A percentile compares a stretch with the other conserved stretches of the same genome.
Conservation (phyloP, 441 rosid species). For the Mallotus japonicus region DNA sequence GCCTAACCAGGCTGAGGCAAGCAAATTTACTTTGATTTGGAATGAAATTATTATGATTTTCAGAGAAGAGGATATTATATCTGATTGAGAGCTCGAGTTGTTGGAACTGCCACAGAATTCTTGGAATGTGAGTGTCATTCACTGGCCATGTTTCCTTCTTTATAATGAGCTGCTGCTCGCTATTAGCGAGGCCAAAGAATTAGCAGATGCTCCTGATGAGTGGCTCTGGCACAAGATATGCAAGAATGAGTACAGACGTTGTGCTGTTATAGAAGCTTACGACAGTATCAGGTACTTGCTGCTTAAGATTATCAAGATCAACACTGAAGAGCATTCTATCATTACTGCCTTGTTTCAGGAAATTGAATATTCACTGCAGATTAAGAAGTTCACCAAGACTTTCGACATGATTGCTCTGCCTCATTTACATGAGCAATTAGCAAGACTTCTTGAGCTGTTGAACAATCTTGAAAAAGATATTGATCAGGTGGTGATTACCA, state of each 20-base stretch:
- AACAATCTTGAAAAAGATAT: slow-evolving; percentile 50
- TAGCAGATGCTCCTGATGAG: slow-evolving; percentile 82
- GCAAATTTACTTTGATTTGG: slow-evolving; percentile 85
- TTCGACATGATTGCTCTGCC: slow-evolving; percentile 67
- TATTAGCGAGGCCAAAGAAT: slow-evolving; percentile 77
- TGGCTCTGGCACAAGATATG: slow-evolving; percentile 84
- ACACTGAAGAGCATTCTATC: slow-evolving; percentile 77
- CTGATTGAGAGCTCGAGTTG: slow-evolving; percentile 75
- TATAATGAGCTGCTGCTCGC: slow-evolving; percentile 87
- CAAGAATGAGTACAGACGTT: slow-evolving; percentile 85
- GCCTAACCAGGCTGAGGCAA: slow-evolving; percentile 78
- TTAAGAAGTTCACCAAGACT: slow-evolving; percentile 71
- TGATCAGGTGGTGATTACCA: slow-evolving; percentile 63
- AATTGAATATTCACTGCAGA: slow-evolving; percentile 60
- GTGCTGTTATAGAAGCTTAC: slow-evolving; percentile 83
- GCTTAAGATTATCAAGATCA: slow-evolving; percentile 53
- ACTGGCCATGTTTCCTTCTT: slow-evolving; percentile 73
- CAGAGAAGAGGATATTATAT: slow-evolving; percentile 87
- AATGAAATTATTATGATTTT: slow-evolving; percentile 70
- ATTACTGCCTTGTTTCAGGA: slow-evolving; percentile 65
- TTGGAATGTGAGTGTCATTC: slow-evolving; percentile 78
- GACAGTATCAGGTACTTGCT: slow-evolving; percentile 67
- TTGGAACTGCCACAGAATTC: slow-evolving; percentile 76
- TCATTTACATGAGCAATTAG: slow-evolving; percentile 56
- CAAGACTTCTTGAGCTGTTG: slow-evolving; percentile 56